Conservation (phyloP, 352 stramenopile species). For the Pythium coloratum region DNA sequence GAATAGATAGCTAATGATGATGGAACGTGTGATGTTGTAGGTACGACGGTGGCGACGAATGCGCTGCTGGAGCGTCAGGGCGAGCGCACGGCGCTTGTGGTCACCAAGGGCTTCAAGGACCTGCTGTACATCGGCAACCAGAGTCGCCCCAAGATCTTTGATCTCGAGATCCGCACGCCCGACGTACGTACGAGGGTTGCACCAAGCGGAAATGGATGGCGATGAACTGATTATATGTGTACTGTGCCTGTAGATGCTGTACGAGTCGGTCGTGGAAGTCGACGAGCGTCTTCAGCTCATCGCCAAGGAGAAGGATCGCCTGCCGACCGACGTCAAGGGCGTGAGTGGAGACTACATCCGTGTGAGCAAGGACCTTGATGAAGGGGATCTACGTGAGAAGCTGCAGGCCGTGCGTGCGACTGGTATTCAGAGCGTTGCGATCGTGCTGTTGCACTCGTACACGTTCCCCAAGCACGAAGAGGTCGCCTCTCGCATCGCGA, state of each 20-base stretch:
- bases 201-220: neutral
- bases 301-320: conserved; percentile 57
- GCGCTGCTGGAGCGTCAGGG: conserved; percentile 97
- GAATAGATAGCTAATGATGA: neutral
- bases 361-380: conserved; percentile 82
- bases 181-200: conserved; percentile 41
- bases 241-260: conserved; percentile 82
- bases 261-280: conserved; percentile 96
- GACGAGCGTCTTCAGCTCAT: conserved; percentile 95
- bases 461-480: conserved; percentile 95
- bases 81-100: conserved; percentile 93
- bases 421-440: conserved; percentile 93
- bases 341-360: conserved; percentile 90
- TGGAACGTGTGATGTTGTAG: conserved; percentile 13
- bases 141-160: conserved; percentile 96
- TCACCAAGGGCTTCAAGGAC: conserved; percentile 95
- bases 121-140: conserved; percentile 99
- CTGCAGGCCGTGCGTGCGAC: conserved; percentile 59
- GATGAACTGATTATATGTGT: neutral
- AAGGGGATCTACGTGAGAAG: conserved; percentile 69
- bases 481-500: conserved; percentile 86
- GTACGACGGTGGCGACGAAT: conserved; percentile 99
- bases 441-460: conserved; percentile 96
- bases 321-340: conserved; percentile 66
- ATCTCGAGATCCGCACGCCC: conserved; percentile 92